Evolutionary conservation across 1,284 basidiomycete genomes (phyloP).

Genomic region (Coniophora puteana): DNA sequence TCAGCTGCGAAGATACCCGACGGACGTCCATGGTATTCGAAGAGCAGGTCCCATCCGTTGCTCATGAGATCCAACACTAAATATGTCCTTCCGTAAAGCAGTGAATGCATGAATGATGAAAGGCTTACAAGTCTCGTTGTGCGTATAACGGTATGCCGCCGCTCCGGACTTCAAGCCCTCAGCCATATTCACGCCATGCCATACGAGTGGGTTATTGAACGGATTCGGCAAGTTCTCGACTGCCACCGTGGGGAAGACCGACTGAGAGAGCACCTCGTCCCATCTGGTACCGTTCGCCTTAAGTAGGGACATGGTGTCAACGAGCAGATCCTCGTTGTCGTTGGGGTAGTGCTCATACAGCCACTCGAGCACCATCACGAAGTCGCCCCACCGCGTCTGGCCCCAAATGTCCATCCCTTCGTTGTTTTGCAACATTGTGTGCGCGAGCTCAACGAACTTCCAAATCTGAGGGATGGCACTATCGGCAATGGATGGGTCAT

Average conservation of each 20-base stretch:
- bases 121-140: slow-evolving; percentile 46
- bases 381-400: slow-evolving; percentile 55
- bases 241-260: slow-evolving; percentile 40
- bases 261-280: slow-evolving; percentile 31
- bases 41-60: slow-evolving; percentile 52
- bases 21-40: slow-evolving; percentile 58
- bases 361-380: slow-evolving; percentile 51
- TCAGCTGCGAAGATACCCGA: slow-evolving; percentile 58
- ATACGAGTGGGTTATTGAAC: slow-evolving; percentile 28
- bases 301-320: slow-evolving; percentile 53
- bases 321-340: slow-evolving; percentile 44
- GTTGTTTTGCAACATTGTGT: slow-evolving; percentile 49
- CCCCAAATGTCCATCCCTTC: slow-evolving; percentile 50
- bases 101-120: neutral
- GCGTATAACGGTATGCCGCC: slow-evolving; percentile 52
- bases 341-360: slow-evolving; percentile 50
- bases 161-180: slow-evolving; percentile 56
- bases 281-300: slow-evolving; percentile 55
- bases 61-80: slow-evolving; percentile 50
- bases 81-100: neutral
- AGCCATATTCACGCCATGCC: slow-evolving; percentile 59
- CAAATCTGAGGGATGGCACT: slow-evolving; percentile 44
- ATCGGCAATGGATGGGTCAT: slow-evolving; percentile 38
- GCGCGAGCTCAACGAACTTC: slow-evolving; percentile 49
- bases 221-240: slow-evolving; percentile 29